Evolutionary conservation across 805 yeast species (phyloP).

Genomic region (Alloascoidea africana): DNA sequence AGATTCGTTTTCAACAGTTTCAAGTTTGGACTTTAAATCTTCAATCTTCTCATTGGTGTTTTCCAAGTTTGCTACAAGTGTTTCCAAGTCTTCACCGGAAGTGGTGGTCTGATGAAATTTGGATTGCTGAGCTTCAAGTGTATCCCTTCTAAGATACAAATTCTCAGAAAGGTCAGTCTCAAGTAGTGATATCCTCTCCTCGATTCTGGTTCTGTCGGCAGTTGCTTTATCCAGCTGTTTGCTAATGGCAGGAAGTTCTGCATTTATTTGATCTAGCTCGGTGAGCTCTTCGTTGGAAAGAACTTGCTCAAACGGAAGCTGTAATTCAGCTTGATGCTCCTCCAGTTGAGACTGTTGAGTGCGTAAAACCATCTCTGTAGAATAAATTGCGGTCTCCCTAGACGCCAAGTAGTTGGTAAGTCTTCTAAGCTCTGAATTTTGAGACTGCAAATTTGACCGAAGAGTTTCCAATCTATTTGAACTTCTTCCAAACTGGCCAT

Average conservation of each 20-base stretch:
- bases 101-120: slow-evolving; percentile 11
- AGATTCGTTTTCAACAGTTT: slow-evolving; percentile 7
- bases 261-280: slow-evolving; percentile 21
- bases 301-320: slow-evolving; percentile 35
- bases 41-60: slow-evolving; percentile 14
- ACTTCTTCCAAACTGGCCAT: slow-evolving; percentile 27
- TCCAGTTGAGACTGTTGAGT: slow-evolving; percentile 26
- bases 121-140: slow-evolving; percentile 13
- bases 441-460: slow-evolving; percentile 19
- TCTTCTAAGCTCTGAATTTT: slow-evolving; percentile 16
- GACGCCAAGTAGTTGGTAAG: not conserved
- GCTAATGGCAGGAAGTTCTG: slow-evolving; percentile 23
- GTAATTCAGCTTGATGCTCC: slow-evolving; percentile 33
- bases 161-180: slow-evolving; percentile 46
- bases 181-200: slow-evolving; percentile 28
- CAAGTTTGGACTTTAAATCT: slow-evolving; percentile 12
- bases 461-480: slow-evolving; percentile 26
- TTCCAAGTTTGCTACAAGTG: slow-evolving; percentile 16
- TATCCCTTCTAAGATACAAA: slow-evolving; percentile 34
- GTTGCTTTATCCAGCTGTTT: slow-evolving; percentile 24
- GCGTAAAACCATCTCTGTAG: slow-evolving; percentile 17
- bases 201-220: slow-evolving; percentile 25
- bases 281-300: slow-evolving; percentile 34
- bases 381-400: slow-evolving; percentile 7
- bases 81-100: slow-evolving; percentile 15